A percentile compares a stretch with the other conserved stretches of the same genome.
Conservation (phyloP, 108 stramenopile species). For the Chaetoceros muelleri region DNA sequence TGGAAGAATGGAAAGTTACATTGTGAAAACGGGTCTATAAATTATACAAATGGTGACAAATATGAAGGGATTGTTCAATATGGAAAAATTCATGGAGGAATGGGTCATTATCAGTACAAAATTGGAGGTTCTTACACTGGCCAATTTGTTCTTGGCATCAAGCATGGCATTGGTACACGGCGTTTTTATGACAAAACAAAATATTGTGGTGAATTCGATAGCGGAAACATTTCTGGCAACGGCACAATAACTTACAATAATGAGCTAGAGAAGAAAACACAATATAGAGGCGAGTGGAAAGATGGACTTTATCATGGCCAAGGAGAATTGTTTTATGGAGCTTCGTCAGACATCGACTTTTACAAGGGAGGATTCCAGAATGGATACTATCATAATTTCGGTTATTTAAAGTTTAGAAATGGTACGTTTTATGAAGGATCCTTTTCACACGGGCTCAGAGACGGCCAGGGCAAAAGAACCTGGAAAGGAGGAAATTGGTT, state of each 20-base stretch:
- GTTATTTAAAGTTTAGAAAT: background rate
- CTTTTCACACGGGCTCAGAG: background rate
- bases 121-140: background rate
- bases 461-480: background rate
- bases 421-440: background rate
- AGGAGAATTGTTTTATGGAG: background rate
- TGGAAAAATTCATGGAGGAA: background rate
- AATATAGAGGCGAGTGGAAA: constrained; percentile 24
- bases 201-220: background rate
- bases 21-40: background rate
- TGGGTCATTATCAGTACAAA: background rate
- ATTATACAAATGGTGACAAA: background rate
- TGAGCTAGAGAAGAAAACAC: background rate
- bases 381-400: background rate
- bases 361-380: background rate
- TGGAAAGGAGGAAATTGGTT: background rate
- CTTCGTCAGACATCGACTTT: background rate
- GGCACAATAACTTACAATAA: background rate
- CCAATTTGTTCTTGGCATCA: background rate
- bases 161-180: background rate
- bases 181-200: background rate
- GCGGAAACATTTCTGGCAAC: background rate
- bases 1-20: background rate
- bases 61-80: background rate
- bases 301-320: constrained; percentile 17